Conservation (phyloP, 371 early-diverging fungal species). For the Mucor indicus region DNA sequence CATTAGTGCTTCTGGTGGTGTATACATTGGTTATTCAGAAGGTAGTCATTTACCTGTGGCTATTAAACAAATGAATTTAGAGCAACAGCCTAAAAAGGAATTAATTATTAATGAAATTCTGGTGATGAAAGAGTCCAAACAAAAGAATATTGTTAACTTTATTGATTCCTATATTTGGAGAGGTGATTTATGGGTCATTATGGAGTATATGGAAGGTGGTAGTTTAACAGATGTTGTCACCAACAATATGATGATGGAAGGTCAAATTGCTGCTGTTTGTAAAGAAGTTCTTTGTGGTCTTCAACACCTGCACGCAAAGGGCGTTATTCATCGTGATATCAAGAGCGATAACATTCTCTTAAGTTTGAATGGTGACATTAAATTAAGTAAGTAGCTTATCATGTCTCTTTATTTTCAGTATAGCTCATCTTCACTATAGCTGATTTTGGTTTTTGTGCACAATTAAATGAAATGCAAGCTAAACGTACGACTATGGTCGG, state of each 20-base stretch:
- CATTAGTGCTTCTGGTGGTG: slow-evolving; percentile 89
- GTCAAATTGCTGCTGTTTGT: slow-evolving; percentile 92
- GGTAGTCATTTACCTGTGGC: slow-evolving; percentile 74
- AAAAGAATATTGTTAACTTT: slow-evolving; percentile 95
- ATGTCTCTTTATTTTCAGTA: no score
- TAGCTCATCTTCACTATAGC: slow-evolving; percentile 52
- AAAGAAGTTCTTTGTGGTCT: slow-evolving; percentile 88
- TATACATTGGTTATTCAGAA: slow-evolving; percentile 81
- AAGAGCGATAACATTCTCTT: slow-evolving; percentile 96
- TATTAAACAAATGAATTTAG: slow-evolving; percentile 95
- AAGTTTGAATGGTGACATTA: slow-evolving; percentile 84
- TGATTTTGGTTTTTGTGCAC: slow-evolving; percentile 96
- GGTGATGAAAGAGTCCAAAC: slow-evolving; percentile 88
- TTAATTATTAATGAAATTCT: slow-evolving; percentile 95
- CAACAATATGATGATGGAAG: slow-evolving; percentile 91
- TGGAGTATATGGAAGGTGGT: slow-evolving; percentile 98
- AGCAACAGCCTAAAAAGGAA: slow-evolving; percentile 94
- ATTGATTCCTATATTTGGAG: slow-evolving; percentile 89
- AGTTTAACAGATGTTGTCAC: slow-evolving; percentile 91
- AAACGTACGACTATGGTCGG: slow-evolving; percentile 93
- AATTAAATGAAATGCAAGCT: slow-evolving; percentile 73
- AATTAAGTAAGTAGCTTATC: slow-evolving; percentile 77
- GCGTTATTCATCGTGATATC: slow-evolving; percentile 97
- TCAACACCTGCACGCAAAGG: slow-evolving; percentile 88
- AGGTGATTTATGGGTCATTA: slow-evolving; percentile 90